Evolutionary conservation across 1,284 basidiomycete species (phyloP), one percentile per base, ranked within the genome.

Genomic region (Cystobasidium pallidum): DNA sequence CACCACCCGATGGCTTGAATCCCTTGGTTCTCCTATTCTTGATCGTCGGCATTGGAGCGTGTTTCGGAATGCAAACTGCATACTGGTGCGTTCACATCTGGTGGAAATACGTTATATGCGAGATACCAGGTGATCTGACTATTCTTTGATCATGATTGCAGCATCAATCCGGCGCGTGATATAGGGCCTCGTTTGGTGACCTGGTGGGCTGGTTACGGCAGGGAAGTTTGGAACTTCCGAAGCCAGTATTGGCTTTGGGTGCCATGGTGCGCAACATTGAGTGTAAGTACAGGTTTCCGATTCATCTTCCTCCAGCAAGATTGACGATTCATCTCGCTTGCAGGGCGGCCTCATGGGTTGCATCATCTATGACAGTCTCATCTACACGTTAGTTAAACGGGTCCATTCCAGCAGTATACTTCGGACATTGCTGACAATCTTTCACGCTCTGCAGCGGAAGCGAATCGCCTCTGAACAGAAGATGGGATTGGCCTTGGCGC

Each of bases 171-270:
- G 3, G 67, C 67, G 6, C 74, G 79, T 19, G 79, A 80, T 63
- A 71, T 80, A 7, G 79, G 79, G 0, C 78, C 79, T 2, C 75
- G 79, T 1, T 66, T 80, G 28, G 76, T 77, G 0, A 64, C 77
- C 3, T 77, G 76, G 70, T 68, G 70, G 3, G 66, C 76, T 45
- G 79, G 79, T 1, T 80, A 78, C 45, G 76, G 77, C 2, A 66
- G 47, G 7, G 72, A 65, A 1, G 72, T 73, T 8, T 73, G 65
- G 66, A 68, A 55, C 52, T 73, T 73, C 66, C 45, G 66, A 26
- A 63, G 58, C 47, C 68, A 63, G 49, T 71, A 55, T 45, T 63
- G 67, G 67, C 36, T 67, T 13, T 67, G 66, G 66, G 45, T 49
- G 24, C 54, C 66, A 21, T 41, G 36, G 55, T 47, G 57, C 28